Conservation (phyloP, 2,329 filamentous ascomycete genomes). For the Penicillium sp. region DNA sequence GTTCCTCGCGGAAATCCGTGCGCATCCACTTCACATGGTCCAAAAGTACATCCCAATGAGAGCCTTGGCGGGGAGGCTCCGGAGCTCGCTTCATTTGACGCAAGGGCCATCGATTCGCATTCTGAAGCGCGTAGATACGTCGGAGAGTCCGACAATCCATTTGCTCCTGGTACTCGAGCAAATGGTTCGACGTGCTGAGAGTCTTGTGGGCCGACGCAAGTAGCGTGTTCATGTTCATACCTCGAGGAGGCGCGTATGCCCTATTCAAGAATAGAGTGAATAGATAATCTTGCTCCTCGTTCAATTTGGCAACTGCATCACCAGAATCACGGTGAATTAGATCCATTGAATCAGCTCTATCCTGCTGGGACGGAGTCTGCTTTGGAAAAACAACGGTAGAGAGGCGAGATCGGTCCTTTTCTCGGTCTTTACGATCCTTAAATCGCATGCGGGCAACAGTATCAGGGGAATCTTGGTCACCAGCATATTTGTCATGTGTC, state of each 20-base stretch:
- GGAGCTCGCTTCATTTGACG: slow-evolving; percentile 80
- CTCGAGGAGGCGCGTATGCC: slow-evolving; percentile 54
- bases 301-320: slow-evolving; percentile 46
- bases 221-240: slow-evolving; percentile 62
- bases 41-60: slow-evolving; percentile 82
- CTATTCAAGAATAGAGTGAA: slow-evolving; percentile 63
- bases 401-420: slow-evolving; percentile 60
- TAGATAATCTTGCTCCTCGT: slow-evolving; percentile 58
- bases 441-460: slow-evolving; percentile 41
- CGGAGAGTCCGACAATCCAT: slow-evolving; percentile 84
- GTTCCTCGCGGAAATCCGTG: slow-evolving; percentile 89
- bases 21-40: slow-evolving; percentile 98
- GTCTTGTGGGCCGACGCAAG: slow-evolving; percentile 85
- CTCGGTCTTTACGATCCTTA: slow-evolving; percentile 54
- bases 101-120: slow-evolving; percentile 87
- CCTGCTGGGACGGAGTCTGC: slow-evolving; percentile 54
- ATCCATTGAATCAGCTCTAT: slow-evolving; percentile 44
- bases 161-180: slow-evolving; percentile 77
- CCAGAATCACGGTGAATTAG: slow-evolving; percentile 45
- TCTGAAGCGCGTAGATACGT: slow-evolving; percentile 85
- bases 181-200: slow-evolving; percentile 77
- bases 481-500: slow-evolving; percentile 36
- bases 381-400: slow-evolving; percentile 79
- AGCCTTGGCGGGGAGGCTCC: slow-evolving; percentile 72
- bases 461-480: slow-evolving; percentile 29